Base-by-base conservation (phyloP, 345 rosid genomes). In the Citrus cavaleriei region DNA sequence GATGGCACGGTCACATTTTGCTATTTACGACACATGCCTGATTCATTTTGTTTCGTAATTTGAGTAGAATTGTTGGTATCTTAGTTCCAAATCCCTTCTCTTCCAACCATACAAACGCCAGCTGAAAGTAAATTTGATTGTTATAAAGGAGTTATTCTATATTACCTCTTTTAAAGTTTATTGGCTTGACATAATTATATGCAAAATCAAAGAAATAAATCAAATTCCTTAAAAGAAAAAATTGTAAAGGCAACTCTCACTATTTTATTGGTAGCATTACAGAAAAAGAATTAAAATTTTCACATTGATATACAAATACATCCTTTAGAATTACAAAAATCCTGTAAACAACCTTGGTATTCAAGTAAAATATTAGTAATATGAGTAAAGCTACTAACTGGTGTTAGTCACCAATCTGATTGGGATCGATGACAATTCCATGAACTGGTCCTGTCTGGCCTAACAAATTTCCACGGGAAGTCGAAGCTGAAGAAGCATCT, bases 371-470 rank as follows among this genome's bases (percentile, higher is more conserved):
- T 63, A 42, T 42, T 10, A 42, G 71, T 30, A 37, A 66, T 40
- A 49, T 0, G 40, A 2, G 22, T 22, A 67, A 13, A 75, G 49
- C 72, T 12, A 54, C 63, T 12, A 30, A 49, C n/a, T 21, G 19
- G 30, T 0, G 14, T 51, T 64, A 68, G 51, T 75, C 10, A 37
- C 38, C 60, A 66, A 83, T 85, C 76, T 81, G 92, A 78, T 80
- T 63, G 25, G 92, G 88, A 72, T 87, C 87, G 38, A 92, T 85
- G 71, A 95, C 93, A 30, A 89, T 77, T 58, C 99, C 98, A 28
- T 75, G 86, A 73, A 83, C 86, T 34, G 87, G 79, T 70, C 81
- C 86, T 51, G 78, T 63, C 62, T 81, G 81, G 73, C 96, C 82
- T 4, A 80, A 77, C 76, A 78, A 16, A 74, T 51, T 81, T 70